Conservation (phyloP, 306 rosid genomes). For the Echinosophora koreensis region DNA sequence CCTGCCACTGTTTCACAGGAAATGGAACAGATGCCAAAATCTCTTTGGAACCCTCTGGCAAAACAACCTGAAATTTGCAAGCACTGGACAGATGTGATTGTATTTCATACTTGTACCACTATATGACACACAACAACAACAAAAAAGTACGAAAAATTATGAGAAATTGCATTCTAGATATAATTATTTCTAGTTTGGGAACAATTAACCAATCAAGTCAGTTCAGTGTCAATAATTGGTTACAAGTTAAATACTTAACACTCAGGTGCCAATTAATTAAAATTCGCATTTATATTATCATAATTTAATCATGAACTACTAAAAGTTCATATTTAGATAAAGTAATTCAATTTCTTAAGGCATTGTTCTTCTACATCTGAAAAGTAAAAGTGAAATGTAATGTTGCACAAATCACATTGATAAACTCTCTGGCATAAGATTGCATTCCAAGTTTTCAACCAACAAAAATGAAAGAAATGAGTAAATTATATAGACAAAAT, state of each 20-base stretch:
- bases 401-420: slow-evolving; percentile 29
- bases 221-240: slow-evolving; percentile 6
- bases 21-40: slow-evolving; percentile 79
- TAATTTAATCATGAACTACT: slow-evolving; percentile 24
- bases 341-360: slow-evolving; percentile 7
- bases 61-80: slow-evolving; percentile 82
- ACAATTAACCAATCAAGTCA: slow-evolving; percentile 16
- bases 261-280: slow-evolving; percentile 10
- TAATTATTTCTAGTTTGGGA: slow-evolving; percentile 9
- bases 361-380: not conserved
- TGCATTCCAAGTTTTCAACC: slow-evolving; percentile 33
- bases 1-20: slow-evolving; percentile 74
- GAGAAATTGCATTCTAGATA: not conserved
- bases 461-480: not conserved
- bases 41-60: slow-evolving; percentile 92
- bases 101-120: slow-evolving; percentile 34
- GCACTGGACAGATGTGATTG: slow-evolving; percentile 36
- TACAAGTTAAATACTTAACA: slow-evolving; percentile 7
- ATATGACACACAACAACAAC: slow-evolving; percentile 19
- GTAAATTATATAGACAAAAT: slow-evolving; percentile 22
- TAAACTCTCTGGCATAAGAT: not conserved
- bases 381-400: slow-evolving; percentile 32
- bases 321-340: slow-evolving; percentile 24
- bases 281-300: slow-evolving; percentile 20
- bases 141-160: slow-evolving; percentile 16